Base-by-base conservation (phyloP, 1,139 yeast genomes). In the Tardiomyces depauwii region DNA sequence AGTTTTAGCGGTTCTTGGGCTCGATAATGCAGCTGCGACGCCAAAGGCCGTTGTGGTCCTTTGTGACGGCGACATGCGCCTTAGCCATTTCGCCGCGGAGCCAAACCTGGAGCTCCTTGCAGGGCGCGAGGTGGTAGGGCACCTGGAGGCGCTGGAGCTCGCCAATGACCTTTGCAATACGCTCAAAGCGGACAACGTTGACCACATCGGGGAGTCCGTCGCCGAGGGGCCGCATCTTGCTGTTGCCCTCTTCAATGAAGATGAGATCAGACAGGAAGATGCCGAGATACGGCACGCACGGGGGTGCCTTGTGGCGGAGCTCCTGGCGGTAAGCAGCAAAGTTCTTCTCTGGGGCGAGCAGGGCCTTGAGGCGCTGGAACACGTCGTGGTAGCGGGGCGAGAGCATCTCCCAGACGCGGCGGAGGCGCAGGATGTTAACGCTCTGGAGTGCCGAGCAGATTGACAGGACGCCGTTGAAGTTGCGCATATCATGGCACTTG, bases 401-500 rank as follows among this genome's bases (percentile, higher is more conserved):
- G 44, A 89, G 63, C 2, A 56, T 51, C 2, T 76, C 78, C 96
- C 96, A 87, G 1, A 86, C 65, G 46, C 66, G 70, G 30, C 72
- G 65, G 47, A 89, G 67, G 56, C 96, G 73, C 2, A 88, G 77
- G 45, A 89, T 72, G 43, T 85, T 74, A 56, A 86, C 91, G 41
- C 87, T 81, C 63, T 88, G 96, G 53, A 89, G 71, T 0, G 95
- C 77, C 0, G 93, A 82, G 61, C 88, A 77, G 45, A 89, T 84
- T 0, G 95, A 85, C n/a, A 95, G 91, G 48, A 87, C 68, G 0
- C 95, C 80, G 62, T 89, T 89, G 68, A 82, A 86, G 61, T 88
- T 88, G 50, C 93, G 72, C 57, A 87, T 70, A 55, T 84, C 83
- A 46, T 82, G 71, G 57, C 94, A 80, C n/a, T 89, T 82, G 48